A percentile compares a stretch with the other conserved stretches of the same genome.
Evolutionary conservation across 2,329 filamentous ascomycete species (phyloP).

Genomic region (Fusarium euwallaceae): DNA sequence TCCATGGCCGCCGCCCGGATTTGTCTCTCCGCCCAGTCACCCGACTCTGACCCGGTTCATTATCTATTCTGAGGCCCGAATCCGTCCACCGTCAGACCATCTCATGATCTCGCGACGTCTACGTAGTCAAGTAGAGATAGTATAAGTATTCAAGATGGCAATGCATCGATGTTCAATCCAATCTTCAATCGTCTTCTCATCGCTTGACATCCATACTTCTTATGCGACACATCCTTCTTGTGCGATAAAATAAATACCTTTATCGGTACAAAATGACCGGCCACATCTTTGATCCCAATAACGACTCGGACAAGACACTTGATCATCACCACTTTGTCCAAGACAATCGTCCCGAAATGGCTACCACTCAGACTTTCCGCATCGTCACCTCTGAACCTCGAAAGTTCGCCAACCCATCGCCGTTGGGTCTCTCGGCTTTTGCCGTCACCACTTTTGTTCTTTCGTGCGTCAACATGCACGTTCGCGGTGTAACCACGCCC

Average conservation of each 20-base stretch:
- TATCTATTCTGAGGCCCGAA: neutral
- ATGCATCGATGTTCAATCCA: neutral
- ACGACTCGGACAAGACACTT: slow-evolving; percentile 11
- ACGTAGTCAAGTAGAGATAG: neutral
- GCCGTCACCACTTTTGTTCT: slow-evolving; percentile 86
- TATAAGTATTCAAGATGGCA: neutral
- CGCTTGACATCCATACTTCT: neutral
- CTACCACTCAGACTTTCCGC: neutral
- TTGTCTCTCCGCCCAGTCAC: neutral
- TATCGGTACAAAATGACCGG: slow-evolving; percentile 5
- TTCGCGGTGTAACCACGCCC: slow-evolving; percentile 69
- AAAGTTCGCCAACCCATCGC: slow-evolving; percentile 83
- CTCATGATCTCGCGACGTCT: neutral
- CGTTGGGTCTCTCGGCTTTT: slow-evolving; percentile 81
- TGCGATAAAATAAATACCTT: neutral
- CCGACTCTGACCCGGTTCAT: neutral
- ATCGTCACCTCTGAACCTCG: slow-evolving; percentile 60
- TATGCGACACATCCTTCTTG: neutral
- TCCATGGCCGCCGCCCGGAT: neutral
- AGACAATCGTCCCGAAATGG: neutral
- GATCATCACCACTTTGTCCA: neutral
- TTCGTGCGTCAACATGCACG: slow-evolving; percentile 77
- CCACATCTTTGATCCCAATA: neutral
- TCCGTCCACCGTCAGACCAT: neutral
- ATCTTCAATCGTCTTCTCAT: neutral